Conservation (phyloP, 208 protist genomes). For the Leptomonas seymouri region DNA sequence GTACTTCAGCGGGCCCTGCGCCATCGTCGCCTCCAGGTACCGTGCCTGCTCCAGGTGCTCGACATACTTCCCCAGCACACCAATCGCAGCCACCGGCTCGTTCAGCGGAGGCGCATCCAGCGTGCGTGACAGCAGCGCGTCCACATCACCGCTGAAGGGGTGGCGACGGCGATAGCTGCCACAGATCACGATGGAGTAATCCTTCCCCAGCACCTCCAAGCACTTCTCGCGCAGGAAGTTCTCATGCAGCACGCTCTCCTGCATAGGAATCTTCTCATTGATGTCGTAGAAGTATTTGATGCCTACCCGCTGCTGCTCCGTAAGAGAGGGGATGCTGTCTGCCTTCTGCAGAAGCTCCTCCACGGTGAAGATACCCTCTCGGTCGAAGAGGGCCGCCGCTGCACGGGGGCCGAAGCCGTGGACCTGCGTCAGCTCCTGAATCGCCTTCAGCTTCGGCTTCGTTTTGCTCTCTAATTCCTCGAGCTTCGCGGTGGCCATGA, state of each 20-base stretch:
- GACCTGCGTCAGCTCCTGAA: constrained; percentile 88
- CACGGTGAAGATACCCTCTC: constrained; percentile 89
- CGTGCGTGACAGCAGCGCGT: constrained; percentile 84
- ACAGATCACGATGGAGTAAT: constrained; percentile 84
- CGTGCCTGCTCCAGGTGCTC: constrained; percentile 61
- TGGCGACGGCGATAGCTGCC: constrained; percentile 89
- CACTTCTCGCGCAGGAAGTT: constrained; percentile 76
- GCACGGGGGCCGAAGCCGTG: constrained; percentile 88
- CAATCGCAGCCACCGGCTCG: constrained; percentile 73
- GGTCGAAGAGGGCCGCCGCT: constrained; percentile 85
- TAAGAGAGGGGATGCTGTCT: constrained; percentile 70
- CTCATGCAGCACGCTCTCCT: constrained; percentile 87
- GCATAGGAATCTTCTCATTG: constrained; percentile 92
- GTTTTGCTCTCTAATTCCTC: constrained; percentile 91
- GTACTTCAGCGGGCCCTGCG: constrained; percentile 87
- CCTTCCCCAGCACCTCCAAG: constrained; percentile 57
- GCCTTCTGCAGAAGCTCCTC: constrained; percentile 88
- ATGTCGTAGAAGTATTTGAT: constrained; percentile 93
- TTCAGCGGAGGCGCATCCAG: constrained; percentile 53
- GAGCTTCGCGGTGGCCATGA: constrained; percentile 87
- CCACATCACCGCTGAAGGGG: constrained; percentile 87
- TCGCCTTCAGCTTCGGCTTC: constrained; percentile 90
- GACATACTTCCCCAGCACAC: constrained; percentile 64
- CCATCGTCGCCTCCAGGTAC: constrained; percentile 91
- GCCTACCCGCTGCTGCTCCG: constrained; percentile 83